Evolutionary conservation across 2,329 filamentous ascomycete species (phyloP), one percentile per base, ranked within the genome.

Genomic region (Beauveria pseudobassiana): DNA sequence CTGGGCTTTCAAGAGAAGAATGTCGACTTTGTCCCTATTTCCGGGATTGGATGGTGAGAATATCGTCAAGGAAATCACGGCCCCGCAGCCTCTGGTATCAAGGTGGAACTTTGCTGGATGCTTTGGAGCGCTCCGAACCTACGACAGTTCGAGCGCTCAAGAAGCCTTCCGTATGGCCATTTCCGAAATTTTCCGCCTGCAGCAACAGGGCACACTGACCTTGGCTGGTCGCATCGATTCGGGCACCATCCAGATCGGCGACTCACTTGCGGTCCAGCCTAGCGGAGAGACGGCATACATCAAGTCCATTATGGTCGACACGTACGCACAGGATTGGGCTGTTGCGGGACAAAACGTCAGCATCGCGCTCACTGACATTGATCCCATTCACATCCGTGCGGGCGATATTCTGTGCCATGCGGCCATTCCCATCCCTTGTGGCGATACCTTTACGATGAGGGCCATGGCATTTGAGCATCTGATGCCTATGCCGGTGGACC

Each of bases 31-130:
- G 83, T 99, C 4, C 95, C 95, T 0, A 91, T 95, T 62, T 96
- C 93, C 93, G 0, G 95, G 95, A 1, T 82, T 98, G 1, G 86
- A 87, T 48, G 95, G 95, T 45, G 91, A 93, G 68, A 98, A 99
- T 70, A 87, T 99, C 59, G 84, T 86, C 12, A 79, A 77, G 34
- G 80, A 77, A 61, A 82, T 85, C 1, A 78, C 79, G 40, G 80
- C 83, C 62, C 77, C 38, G 80, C 80, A 4, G 83, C 85, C 26
- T 78, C 82, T 99, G 96, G 96, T 96, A 97, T 70, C 82, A 75
- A 0, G 91, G 92, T 1, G 79, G 82, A 1, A 96, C 91, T 0
- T 77, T 99, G 2, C 82, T 99, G 10, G 85, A 93, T 65, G 90
- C 93, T 59, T 80, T 99, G 12, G 93, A 99, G 68, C 83, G 81